phyloP scores from a whole-genome alignment of 371 early-diverging fungal species.

The Mortierella polycephala region DNA sequence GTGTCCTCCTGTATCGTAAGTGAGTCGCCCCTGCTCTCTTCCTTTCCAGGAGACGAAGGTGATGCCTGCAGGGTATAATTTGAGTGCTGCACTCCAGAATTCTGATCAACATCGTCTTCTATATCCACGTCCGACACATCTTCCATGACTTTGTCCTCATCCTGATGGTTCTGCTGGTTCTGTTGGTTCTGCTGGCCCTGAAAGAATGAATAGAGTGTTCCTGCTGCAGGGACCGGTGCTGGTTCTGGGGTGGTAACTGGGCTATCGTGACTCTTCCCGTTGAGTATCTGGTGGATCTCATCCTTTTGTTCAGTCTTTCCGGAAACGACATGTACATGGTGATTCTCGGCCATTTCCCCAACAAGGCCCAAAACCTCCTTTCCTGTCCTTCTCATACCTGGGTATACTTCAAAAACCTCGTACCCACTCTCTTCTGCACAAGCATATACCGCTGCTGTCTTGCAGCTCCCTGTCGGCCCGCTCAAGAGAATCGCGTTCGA shows the following conservation, averaged over 20 bases:
- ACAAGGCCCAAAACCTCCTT: slow-evolving; percentile 74
- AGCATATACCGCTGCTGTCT: slow-evolving; percentile 81
- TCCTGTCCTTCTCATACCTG: slow-evolving; percentile 74
- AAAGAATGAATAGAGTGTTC: slow-evolving; percentile 34
- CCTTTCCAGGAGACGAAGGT: slow-evolving; percentile 2
- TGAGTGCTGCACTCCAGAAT: background rate
- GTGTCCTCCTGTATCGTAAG: slow-evolving; percentile 27
- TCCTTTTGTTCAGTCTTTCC: slow-evolving; percentile 32
- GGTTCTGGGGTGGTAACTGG: background rate
- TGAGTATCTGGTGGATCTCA: slow-evolving; percentile 7
- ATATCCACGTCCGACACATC: slow-evolving; percentile 20
- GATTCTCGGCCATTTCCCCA: slow-evolving; percentile 81
- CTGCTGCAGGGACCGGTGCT: slow-evolving; percentile 1
- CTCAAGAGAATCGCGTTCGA: slow-evolving; percentile 72
- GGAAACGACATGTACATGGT: slow-evolving; percentile 57
- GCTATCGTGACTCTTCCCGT: slow-evolving; percentile 11
- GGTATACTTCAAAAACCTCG: slow-evolving; percentile 80
- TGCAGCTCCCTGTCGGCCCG: slow-evolving; percentile 81
- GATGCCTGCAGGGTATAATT: slow-evolving; percentile 10
- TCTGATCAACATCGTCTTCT: slow-evolving; percentile 1
- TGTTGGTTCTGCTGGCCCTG: background rate
- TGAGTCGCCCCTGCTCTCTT: background rate
- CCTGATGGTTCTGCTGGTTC: background rate
- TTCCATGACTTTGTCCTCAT: slow-evolving; percentile 11
- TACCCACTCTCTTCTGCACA: slow-evolving; percentile 78